Percentiles rank a stretch among this genome's conserved stretches.
Conservation (phyloP, 257 asterid genomes). For the Misopates orontium region DNA sequence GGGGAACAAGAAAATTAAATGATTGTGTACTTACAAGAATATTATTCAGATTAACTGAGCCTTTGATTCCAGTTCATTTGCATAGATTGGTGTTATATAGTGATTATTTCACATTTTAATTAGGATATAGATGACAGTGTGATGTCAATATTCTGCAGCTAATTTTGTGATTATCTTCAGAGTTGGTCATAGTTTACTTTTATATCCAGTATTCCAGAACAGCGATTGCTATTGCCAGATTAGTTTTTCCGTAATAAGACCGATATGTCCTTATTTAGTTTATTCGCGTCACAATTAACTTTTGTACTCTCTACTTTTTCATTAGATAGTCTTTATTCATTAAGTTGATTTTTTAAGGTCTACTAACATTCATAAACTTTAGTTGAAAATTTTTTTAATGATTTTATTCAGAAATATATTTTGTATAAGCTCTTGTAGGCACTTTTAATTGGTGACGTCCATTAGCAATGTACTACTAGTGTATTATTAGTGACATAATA, state of each 20-base stretch:
- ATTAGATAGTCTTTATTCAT: no score
- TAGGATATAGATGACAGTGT: constrained; percentile 1
- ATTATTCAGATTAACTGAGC: constrained; percentile 34
- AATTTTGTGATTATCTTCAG: constrained; percentile 2
- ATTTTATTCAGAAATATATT: no score
- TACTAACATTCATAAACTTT: no score
- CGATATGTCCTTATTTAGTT: constrained; percentile 16
- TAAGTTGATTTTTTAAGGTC: no score
- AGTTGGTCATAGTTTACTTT: background rate
- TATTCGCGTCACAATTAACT: background rate
- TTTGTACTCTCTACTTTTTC: no score
- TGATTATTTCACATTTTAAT: background rate
- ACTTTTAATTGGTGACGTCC: no score
- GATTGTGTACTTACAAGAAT: constrained; percentile 24
- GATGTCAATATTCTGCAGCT: constrained; percentile 24
- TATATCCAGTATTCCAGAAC: no score
- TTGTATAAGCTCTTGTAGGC: no score
- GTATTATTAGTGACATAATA: no score
- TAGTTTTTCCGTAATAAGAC: constrained; percentile 4
- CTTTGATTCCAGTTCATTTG: constrained; percentile 22
- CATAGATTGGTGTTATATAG: no score
- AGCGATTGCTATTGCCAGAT: constrained; percentile 22
- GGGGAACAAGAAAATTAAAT: background rate
- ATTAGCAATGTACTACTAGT: no score
- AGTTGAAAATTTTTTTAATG: no score